Percentiles rank a stretch among this genome's conserved stretches.
Evolutionary conservation across 768 basidiomycete species (phyloP).

Genomic region (Lactarius indigo): DNA sequence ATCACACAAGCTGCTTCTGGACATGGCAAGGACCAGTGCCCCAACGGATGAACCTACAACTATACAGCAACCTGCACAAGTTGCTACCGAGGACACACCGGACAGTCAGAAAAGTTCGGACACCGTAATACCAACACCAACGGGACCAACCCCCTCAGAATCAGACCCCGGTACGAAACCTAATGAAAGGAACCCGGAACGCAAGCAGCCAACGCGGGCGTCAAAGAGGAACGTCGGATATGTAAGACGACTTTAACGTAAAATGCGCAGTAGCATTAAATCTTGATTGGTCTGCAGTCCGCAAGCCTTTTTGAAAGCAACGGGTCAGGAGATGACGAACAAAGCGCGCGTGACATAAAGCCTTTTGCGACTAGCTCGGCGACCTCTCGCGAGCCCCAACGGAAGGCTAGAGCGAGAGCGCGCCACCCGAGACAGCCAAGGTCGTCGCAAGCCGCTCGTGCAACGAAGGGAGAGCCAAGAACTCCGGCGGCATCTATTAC

Average conservation of each 20-base stretch:
- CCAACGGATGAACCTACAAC: conserved; percentile 5
- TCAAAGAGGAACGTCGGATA: conserved; percentile 25
- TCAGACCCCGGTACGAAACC: conserved; percentile 2
- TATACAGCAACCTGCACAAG: conserved; percentile 4
- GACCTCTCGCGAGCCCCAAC: conserved; percentile 15
- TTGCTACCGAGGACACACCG: background rate
- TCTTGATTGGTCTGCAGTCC: conserved; percentile 2
- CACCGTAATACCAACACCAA: background rate
- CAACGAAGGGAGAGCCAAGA: conserved; percentile 8
- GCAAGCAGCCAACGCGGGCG: conserved; percentile 25
- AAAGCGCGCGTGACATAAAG: background rate
- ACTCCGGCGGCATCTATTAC: background rate
- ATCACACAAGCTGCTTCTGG: conserved; percentile 19
- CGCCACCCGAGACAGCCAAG: conserved; percentile 17
- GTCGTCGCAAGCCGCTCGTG: conserved; percentile 1
- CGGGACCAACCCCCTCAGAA: background rate
- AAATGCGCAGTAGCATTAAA: background rate
- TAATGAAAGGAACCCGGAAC: conserved; percentile 17
- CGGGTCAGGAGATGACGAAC: conserved; percentile 19
- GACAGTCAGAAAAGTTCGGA: background rate
- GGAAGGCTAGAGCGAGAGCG: conserved; percentile 9
- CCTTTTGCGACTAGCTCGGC: background rate
- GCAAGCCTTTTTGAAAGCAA: conserved; percentile 18
- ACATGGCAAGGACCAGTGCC: conserved; percentile 17
- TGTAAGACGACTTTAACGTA: conserved; percentile 8